Percentiles rank a stretch among this genome's conserved stretches.
Evolutionary conservation across 2,329 filamentous ascomycete genomes (phyloP).

Genomic region (Tolypocladium sp.): DNA sequence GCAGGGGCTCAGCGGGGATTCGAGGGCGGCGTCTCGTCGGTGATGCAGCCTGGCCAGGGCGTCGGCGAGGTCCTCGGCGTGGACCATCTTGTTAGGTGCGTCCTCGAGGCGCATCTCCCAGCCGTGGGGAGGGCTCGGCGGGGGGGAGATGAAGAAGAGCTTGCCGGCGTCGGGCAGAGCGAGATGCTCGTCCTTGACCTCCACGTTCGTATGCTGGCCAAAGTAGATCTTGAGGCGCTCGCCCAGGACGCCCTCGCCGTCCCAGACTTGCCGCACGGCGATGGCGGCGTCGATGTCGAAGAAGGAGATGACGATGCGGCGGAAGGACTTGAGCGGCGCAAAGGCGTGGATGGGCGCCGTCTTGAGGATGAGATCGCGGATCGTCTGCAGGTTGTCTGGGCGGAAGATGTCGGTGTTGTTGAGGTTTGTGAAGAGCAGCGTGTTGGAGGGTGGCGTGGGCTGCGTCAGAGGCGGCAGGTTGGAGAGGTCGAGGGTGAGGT

Average conservation of each 20-base stretch:
- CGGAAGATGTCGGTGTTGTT: slow-evolving; percentile 65
- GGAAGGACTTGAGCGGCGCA: slow-evolving; percentile 73
- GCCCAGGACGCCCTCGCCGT: slow-evolving; percentile 66
- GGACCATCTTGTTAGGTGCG: slow-evolving; percentile 60
- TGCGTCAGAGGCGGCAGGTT: slow-evolving; percentile 58
- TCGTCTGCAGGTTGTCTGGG: slow-evolving; percentile 62
- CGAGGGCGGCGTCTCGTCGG: slow-evolving; percentile 14
- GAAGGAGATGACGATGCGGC: slow-evolving; percentile 74
- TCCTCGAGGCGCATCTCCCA: slow-evolving; percentile 62
- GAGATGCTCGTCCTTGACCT: slow-evolving; percentile 47
- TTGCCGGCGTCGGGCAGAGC: slow-evolving; percentile 61
- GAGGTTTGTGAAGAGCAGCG: slow-evolving; percentile 76
- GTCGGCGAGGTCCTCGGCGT: slow-evolving; percentile 60
- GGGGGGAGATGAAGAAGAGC: slow-evolving; percentile 65
- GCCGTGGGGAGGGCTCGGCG: slow-evolving; percentile 57
- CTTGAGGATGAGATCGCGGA: slow-evolving; percentile 60
- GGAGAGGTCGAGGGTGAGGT: slow-evolving; percentile 65
- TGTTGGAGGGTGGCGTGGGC: slow-evolving; percentile 73
- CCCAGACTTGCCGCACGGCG: slow-evolving; percentile 61
- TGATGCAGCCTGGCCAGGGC: slow-evolving; percentile 55
- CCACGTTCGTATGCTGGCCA: slow-evolving; percentile 50
- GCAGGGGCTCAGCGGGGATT: slow-evolving; percentile 20
- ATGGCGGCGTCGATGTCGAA: slow-evolving; percentile 61
- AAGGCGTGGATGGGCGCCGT: slow-evolving; percentile 69
- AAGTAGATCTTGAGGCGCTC: slow-evolving; percentile 61